Evolutionary conservation across 2,329 filamentous ascomycete genomes (phyloP), one percentile per base, ranked within the genome.

Genomic region (Penicillium griseofulvum): DNA sequence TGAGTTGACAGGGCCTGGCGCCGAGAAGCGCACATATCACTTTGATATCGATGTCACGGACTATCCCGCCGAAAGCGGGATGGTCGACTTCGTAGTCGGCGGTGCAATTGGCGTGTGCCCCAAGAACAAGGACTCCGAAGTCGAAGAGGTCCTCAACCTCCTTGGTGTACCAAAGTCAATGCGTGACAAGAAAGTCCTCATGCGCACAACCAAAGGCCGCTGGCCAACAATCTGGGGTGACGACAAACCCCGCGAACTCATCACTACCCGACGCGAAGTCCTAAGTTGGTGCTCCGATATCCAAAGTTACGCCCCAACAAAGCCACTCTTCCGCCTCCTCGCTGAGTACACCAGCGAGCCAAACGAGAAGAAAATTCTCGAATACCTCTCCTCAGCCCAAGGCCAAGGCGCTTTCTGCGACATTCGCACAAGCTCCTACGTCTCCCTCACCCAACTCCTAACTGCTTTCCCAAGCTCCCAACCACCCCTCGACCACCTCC

Each of bases 161-260:
- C 84, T 99, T 17, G 82, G 89, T 65, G 82, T 97, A 22, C 92
- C 92, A 4, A 87, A 85, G 36, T 90, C 88, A 68, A 81, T 94
- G 57, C 88, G 94, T 29, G 89, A 96, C 76, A 94, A 90, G 79
- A 87, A 88, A 14, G 83, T 96, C 17, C 79, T 88, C 17, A 77
- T 97, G 64, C 87, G 86, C 71, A 97, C 94, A 0, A 85, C 82
- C 34, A 84, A 81, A 57, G 93, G 93, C 33, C 84, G 94, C 47
- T 99, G 93, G 93, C 94, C 94, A 4, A 99, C 94, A 0, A 95
- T 99, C 47, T 99, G 94, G 94, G 94, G 93, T 39, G 90, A 96
- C 2, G 93, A 97, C 19, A 77, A 89, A 73, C 76, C 92, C 7
- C 85, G 94, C 54, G 87, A 94, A 70, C 80, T 99, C n/a, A 80